Percentiles rank a stretch among this genome's conserved stretches.
Evolutionary conservation across 495 filamentous ascomycete genomes (phyloP).

Genomic region (Letharia lupina): DNA sequence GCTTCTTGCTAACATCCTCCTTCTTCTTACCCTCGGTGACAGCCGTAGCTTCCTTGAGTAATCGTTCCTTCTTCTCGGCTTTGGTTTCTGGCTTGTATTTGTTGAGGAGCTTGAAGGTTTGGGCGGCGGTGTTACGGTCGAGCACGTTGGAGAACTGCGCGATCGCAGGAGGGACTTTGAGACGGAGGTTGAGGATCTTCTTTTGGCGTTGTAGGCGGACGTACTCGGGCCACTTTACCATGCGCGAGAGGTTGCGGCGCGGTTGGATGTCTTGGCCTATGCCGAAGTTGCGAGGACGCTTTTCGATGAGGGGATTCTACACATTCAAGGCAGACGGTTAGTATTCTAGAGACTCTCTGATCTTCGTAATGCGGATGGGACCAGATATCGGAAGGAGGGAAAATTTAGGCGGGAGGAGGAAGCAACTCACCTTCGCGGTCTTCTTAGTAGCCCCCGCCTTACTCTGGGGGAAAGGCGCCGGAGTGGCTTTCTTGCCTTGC

Average conservation of each 20-base stretch:
- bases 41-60: conserved; percentile 94
- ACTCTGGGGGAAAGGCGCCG: conserved; percentile 89
- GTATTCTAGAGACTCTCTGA: conserved; percentile 29
- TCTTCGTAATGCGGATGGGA: neutral
- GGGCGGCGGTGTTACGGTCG: conserved; percentile 96
- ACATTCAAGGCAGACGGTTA: conserved; percentile 21
- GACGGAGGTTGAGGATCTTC: conserved; percentile 97
- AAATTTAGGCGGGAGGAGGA: conserved; percentile 2
- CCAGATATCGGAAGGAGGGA: neutral
- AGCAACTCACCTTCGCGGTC: conserved; percentile 73
- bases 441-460: conserved; percentile 91
- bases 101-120: conserved; percentile 96
- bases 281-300: conserved; percentile 93
- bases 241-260: conserved; percentile 91
- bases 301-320: conserved; percentile 98
- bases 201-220: conserved; percentile 98
- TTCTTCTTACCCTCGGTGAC: conserved; percentile 99
- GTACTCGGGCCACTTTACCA: conserved; percentile 99
- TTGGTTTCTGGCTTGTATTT: conserved; percentile 99
- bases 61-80: conserved; percentile 98
- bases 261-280: conserved; percentile 99
- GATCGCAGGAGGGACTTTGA: conserved; percentile 97
- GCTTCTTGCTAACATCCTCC: conserved; percentile 99
- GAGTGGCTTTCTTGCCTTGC: conserved; percentile 83
- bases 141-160: conserved; percentile 96